These are phyloP conservation scores for Malassezia pachydermatis DNA, from an alignment of 1,284 basidiomycete species.

Conservation along the genomic window DNA sequence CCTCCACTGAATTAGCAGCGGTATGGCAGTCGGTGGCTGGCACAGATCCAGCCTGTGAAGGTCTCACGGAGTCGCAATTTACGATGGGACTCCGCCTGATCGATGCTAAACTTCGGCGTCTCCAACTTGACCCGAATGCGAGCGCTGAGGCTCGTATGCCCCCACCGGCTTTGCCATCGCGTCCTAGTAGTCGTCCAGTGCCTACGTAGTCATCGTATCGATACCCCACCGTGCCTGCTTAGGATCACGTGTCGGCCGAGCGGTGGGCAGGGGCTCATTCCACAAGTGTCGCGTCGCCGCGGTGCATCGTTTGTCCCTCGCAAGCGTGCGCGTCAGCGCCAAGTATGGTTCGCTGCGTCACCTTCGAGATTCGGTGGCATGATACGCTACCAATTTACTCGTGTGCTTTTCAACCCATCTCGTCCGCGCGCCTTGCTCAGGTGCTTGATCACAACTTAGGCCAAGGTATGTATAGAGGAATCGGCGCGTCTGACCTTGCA, in stretches of 20 bases:
- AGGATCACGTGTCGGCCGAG: too few relatives aligned
- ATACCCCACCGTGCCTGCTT: too few relatives aligned
- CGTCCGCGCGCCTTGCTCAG: constrained; percentile 27
- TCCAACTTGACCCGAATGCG: too few relatives aligned
- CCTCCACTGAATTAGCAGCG: constrained; percentile 3
- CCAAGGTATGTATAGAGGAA: constrained; percentile 20
- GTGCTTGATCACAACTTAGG: constrained; percentile 44
- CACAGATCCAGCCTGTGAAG: background rate
- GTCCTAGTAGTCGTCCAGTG: too few relatives aligned
- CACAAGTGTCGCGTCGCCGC: too few relatives aligned
- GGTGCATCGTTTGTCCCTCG: background rate
- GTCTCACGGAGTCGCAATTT: constrained; percentile 6
- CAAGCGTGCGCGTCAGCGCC: background rate
- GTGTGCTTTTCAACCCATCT: constrained; percentile 43
- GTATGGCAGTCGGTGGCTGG: constrained; percentile 12
- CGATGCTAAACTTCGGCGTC: constrained; percentile 2
- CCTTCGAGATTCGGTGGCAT: constrained; percentile 48
- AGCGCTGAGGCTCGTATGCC: too few relatives aligned
- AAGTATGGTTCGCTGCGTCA: constrained; percentile 44
- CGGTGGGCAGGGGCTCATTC: too few relatives aligned
- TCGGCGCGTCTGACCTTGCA: background rate
- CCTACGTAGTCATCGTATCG: too few relatives aligned
- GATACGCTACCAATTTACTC: constrained; percentile 47
- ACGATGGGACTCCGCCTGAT: constrained; percentile 4
- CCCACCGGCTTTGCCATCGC: too few relatives aligned